These are phyloP conservation scores for Quercus ilex DNA, from an alignment of 306 rosid species.

Conservation along the genomic window DNA sequence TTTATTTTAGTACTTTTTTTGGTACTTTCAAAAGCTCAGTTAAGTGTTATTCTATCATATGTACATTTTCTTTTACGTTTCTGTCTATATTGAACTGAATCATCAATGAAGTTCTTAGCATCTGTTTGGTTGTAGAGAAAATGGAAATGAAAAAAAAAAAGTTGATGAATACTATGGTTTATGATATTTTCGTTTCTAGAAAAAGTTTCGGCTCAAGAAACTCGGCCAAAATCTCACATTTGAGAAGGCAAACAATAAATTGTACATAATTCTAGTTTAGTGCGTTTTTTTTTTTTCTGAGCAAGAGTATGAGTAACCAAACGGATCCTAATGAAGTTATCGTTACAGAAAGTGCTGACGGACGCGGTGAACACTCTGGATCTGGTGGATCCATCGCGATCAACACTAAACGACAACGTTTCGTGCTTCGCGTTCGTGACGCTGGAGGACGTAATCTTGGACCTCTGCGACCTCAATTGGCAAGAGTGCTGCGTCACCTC, in stretches of 20 bases:
- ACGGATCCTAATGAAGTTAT: background rate
- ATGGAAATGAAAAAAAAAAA: background rate
- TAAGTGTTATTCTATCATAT: too few species aligned
- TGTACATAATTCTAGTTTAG: background rate
- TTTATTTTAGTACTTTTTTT: too few species aligned
- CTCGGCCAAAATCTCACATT: background rate
- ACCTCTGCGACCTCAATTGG: constrained; percentile 64
- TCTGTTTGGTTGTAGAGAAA: constrained; percentile 22
- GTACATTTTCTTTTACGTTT: background rate
- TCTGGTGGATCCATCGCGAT: constrained; percentile 54
- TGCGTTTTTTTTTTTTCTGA: constrained; percentile 19
- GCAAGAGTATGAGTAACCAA: background rate
- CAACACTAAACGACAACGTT: constrained; percentile 49
- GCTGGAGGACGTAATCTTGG: constrained; percentile 46
- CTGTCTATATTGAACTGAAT: background rate
- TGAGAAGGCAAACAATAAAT: too few species aligned
- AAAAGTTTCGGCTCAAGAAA: background rate
- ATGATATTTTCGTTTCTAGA: background rate
- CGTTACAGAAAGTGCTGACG: constrained; percentile 36
- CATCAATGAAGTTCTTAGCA: background rate
- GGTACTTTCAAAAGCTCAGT: too few species aligned
- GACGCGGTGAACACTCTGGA: constrained; percentile 51
- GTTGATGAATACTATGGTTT: background rate
- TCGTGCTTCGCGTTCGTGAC: constrained; percentile 34
- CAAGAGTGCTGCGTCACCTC: constrained; percentile 81